Conservation (phyloP, 345 rosid genomes). For the Arabis alpina region DNA sequence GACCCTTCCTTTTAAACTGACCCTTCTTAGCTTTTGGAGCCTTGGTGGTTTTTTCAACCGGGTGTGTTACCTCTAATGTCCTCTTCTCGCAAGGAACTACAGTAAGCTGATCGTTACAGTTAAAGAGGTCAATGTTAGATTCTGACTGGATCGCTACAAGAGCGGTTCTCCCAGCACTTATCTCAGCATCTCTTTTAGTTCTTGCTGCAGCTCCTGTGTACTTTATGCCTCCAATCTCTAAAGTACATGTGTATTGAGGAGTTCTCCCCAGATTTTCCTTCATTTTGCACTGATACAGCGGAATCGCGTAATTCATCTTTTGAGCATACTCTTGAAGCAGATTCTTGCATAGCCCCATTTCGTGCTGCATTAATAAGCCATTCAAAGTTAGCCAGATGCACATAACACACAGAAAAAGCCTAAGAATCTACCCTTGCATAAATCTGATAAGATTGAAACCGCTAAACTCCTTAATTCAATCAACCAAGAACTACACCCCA, state of each 20-base stretch:
- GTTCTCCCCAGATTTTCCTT: conserved; percentile 51
- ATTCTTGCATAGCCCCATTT: conserved; percentile 87
- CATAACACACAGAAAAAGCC: neutral
- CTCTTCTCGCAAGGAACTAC: conserved; percentile 80
- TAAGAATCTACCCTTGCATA: neutral
- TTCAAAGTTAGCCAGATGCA: conserved; percentile 25
- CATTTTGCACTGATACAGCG: conserved; percentile 61
- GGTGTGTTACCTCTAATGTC: conserved; percentile 45
- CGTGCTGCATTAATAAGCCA: conserved; percentile 57
- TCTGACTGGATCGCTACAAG: conserved; percentile 65
- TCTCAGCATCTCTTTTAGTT: conserved; percentile 86
- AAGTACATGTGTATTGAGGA: conserved; percentile 57
- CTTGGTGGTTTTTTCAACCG: conserved; percentile 44
- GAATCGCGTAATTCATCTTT: conserved; percentile 91
- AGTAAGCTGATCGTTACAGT: conserved; percentile 56
- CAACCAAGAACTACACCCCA: conserved; percentile 1
- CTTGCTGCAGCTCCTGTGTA: conserved; percentile 77
- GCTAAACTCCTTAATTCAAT: conserved; percentile 1
- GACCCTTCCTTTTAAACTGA: conserved; percentile 58
- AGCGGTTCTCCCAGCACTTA: conserved; percentile 93
- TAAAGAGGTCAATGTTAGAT: conserved; percentile 41
- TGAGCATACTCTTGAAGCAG: conserved; percentile 94
- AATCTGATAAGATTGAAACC: neutral
- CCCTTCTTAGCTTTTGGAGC: conserved; percentile 64
- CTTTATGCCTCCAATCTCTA: conserved; percentile 82